phyloP scores from a whole-genome alignment of 345 rosid genomes.

The Angophora floribunda region DNA sequence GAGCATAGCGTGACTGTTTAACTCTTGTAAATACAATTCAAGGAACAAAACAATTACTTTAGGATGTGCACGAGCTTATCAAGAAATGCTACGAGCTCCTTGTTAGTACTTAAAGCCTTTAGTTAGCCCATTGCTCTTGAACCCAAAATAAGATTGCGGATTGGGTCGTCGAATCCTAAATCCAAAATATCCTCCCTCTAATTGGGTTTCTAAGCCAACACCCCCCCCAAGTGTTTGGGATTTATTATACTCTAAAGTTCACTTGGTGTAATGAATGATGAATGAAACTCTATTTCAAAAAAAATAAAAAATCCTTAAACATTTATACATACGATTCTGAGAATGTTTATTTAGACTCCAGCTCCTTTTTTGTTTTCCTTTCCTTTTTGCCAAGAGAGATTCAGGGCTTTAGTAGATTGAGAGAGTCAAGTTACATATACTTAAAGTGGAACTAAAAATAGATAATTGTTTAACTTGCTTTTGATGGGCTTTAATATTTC shows the following conservation, averaged over 20 bases:
- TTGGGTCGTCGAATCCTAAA: rapidly evolving
- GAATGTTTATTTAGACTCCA: neutral
- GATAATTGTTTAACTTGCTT: neutral
- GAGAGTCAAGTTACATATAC: neutral
- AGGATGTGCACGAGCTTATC: neutral
- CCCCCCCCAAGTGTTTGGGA: too few relatives aligned
- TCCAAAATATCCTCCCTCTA: neutral
- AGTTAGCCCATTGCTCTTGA: rapidly evolving
- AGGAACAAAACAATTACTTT: neutral
- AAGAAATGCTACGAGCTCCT: neutral
- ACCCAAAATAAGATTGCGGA: too few relatives aligned
- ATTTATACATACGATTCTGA: neutral
- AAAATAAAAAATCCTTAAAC: neutral
- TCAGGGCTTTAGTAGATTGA: neutral
- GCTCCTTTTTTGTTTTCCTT: neutral
- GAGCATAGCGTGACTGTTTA: too few relatives aligned
- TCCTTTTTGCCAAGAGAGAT: neutral
- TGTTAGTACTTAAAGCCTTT: too few relatives aligned
- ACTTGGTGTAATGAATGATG: neutral
- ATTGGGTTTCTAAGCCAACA: neutral
- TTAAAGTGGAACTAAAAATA: neutral
- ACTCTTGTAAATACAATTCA: too few relatives aligned
- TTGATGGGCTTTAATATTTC: neutral
- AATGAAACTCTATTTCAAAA: neutral
- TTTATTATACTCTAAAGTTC: too few relatives aligned